Conservation (phyloP, 2,329 filamentous ascomycete species). For the Penicillium polonicum region DNA sequence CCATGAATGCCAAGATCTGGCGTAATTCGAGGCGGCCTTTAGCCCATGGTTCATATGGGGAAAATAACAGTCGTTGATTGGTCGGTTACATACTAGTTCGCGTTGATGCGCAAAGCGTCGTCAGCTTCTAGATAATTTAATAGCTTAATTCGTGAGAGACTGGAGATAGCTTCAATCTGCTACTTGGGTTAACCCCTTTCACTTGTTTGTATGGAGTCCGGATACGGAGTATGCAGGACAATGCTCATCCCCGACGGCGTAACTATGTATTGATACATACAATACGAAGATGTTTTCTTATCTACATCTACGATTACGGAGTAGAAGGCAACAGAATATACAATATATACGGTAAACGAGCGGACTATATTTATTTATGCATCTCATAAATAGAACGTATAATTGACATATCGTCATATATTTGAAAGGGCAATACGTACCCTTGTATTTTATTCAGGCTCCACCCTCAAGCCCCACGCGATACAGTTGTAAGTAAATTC, state of each 20-base stretch:
- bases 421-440: not conserved
- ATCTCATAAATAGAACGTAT: not conserved
- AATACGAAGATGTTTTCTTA: not conserved
- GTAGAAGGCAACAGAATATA: not conserved
- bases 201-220: not conserved
- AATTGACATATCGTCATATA: not conserved
- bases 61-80: not conserved
- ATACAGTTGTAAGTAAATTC: not conserved
- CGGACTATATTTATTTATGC: not conserved
- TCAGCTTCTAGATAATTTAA: not conserved
- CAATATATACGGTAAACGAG: not conserved
- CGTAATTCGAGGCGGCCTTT: slow-evolving; percentile 5
- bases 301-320: no score
- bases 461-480: not conserved
- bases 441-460: not conserved
- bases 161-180: slow-evolving; percentile 5
- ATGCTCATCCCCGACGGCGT: not conserved
- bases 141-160: not conserved
- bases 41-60: not conserved
- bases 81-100: not conserved
- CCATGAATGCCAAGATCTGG: not conserved
- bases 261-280: not conserved
- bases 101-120: not conserved
- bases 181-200: not conserved
- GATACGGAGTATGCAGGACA: not conserved